These are phyloP conservation scores for Bimuria novae-zelandiae DNA, from an alignment of 2,329 filamentous ascomycete species.

Conservation along the genomic window DNA sequence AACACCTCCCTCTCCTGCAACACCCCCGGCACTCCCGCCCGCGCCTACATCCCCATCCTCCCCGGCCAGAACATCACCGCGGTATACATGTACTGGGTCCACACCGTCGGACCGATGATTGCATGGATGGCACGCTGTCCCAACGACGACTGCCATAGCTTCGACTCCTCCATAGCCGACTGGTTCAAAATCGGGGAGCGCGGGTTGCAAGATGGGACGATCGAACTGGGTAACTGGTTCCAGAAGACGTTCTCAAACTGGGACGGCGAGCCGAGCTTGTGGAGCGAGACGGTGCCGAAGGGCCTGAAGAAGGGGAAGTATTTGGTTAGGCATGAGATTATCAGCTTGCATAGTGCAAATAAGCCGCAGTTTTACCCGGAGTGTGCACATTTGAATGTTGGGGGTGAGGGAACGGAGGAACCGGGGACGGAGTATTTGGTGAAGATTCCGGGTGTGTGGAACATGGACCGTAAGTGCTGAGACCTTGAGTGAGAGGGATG, in stretches of 20 bases:
- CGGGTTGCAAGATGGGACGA: conserved; percentile 25
- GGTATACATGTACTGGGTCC: conserved; percentile 35
- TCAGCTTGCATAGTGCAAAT: conserved; percentile 34
- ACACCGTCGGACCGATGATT: conserved; percentile 39
- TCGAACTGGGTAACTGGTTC: conserved; percentile 34
- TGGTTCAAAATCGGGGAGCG: conserved; percentile 40
- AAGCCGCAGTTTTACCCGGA: conserved; percentile 38
- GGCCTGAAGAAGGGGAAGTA: conserved; percentile 29
- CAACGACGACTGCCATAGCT: conserved; percentile 25
- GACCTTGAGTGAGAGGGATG: neutral
- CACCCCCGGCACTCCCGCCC: conserved; percentile 30
- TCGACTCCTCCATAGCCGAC: conserved; percentile 16
- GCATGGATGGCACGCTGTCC: conserved; percentile 34
- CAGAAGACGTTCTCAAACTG: conserved; percentile 29
- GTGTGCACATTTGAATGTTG: conserved; percentile 36
- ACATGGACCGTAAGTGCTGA: conserved; percentile 32
- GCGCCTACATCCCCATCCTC: conserved; percentile 29
- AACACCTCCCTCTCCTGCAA: conserved; percentile 36
- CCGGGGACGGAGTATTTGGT: conserved; percentile 28
- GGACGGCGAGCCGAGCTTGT: conserved; percentile 32
- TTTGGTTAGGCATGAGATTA: conserved; percentile 36
- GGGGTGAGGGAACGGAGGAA: conserved; percentile 18
- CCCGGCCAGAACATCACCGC: conserved; percentile 34
- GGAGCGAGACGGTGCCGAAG: conserved; percentile 29
- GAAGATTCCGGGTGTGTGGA: conserved; percentile 38